Evolutionary conservation across 441 rosid species (phyloP), one percentile per base, ranked within the genome.

Genomic region (Adansonia madagascariensis): DNA sequence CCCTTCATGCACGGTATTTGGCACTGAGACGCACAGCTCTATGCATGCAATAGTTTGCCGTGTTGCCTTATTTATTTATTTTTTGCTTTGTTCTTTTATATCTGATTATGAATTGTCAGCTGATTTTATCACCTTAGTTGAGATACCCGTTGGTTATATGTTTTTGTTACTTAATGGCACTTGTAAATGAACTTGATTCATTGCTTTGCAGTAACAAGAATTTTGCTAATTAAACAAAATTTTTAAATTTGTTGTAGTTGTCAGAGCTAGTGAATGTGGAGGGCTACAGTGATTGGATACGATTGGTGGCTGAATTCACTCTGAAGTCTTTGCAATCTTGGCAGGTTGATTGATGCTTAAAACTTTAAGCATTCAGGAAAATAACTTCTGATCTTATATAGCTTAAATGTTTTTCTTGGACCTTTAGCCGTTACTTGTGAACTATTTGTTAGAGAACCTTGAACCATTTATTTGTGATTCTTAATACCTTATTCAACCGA

Each of bases 231-330:
- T 77, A 82, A 53, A 65, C 61, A 72, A 60, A 60, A 74, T 82
- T 69, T 65, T 66, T 80, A 55, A 79, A 74, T 77, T 86, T 66
- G 74, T 84, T 80, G 85, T 95, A 97, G 99, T 84, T 97, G 85
- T 92, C 98, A 52, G 99, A 97, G 89, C 98, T 97, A 83, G 97
- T 95, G 87, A 97, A 89, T 78, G 90, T 95, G 85, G 98, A 95
- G 70, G 99, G 99, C 73, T 97, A 97, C 69, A 85, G 97, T 85
- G 99, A 95, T 70, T 97, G 99, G 99, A 97, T 97, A 86, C 96
- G 81, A 44, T 82, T 95, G 86, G 97, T 97, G 49, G 99, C 99
- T 9, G 98, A 94, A 73, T 95, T 97, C 85, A 97, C 99, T 50
- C 85, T 97, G 66, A 91, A 90, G 87, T 97, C 99, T 63, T 88